Conservation (phyloP, 257 asterid genomes). For the Solanum paucissectum region DNA sequence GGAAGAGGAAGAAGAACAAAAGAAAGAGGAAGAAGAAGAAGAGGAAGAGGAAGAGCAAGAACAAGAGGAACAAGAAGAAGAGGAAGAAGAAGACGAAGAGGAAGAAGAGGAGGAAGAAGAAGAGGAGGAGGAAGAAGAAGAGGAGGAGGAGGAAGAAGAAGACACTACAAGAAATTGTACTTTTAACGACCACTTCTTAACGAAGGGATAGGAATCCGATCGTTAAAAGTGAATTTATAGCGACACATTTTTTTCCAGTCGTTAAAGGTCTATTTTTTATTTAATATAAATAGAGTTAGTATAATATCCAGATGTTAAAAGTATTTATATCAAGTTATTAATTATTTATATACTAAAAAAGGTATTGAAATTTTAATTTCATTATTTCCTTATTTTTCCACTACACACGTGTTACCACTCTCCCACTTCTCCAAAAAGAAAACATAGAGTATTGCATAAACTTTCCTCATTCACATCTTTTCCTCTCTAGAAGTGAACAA, state of each 20-base stretch:
- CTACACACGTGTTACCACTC: too few relatives aligned
- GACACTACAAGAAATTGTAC: background rate
- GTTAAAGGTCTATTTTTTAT: too few relatives aligned
- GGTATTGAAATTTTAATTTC: too few relatives aligned
- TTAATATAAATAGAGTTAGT: background rate
- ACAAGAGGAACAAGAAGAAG: rapidly evolving
- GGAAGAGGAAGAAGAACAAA: rapidly evolving
- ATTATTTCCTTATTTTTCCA: too few relatives aligned
- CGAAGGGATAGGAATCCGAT: rapidly evolving
- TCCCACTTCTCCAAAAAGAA: too few relatives aligned
- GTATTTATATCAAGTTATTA: too few relatives aligned
- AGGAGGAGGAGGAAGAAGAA: too few relatives aligned
- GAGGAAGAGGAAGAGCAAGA: rapidly evolving
- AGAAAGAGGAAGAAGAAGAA: rapidly evolving
- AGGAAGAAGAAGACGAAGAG: rapidly evolving
- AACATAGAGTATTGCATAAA: too few relatives aligned
- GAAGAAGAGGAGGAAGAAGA: rapidly evolving
- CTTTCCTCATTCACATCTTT: background rate
- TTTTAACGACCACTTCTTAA: background rate
- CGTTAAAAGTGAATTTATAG: background rate
- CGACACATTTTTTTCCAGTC: background rate
- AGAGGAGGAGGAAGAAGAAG: too few relatives aligned
- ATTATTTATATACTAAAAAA: too few relatives aligned
- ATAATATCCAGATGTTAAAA: too few relatives aligned
- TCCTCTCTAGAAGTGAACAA: too few relatives aligned